Evolutionary conservation across 202 grass and related monocot species (phyloP).

Genomic region (Bolboschoenoplectus hybrid): DNA sequence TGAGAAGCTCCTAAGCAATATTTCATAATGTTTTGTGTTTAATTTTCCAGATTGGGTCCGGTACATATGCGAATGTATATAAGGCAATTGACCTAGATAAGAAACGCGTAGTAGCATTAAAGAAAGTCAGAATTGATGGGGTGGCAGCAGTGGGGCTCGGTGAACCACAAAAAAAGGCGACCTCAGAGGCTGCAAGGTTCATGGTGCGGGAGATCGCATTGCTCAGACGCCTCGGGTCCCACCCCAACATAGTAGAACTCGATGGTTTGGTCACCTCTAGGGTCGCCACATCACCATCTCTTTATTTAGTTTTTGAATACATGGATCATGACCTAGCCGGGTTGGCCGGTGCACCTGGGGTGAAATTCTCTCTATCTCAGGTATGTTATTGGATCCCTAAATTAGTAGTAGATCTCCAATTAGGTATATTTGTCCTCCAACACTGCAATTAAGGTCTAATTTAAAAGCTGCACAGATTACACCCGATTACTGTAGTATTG

Average conservation of each 20-base stretch:
- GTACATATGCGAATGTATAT: conserved; percentile 99
- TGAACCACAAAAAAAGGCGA: conserved; percentile 31
- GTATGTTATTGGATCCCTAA: conserved; percentile 39
- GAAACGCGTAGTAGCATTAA: conserved; percentile 74
- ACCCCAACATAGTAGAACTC: conserved; percentile 74
- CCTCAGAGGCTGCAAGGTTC: conserved; percentile 68
- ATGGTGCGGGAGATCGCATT: conserved; percentile 89
- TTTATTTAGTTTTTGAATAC: conserved; percentile 96
- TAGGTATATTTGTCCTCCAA: neutral
- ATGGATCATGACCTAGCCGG: conserved; percentile 96
- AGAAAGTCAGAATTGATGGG: conserved; percentile 89
- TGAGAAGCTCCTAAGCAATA: neutral
- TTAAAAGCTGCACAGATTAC: neutral
- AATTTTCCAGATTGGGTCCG: conserved; percentile 76
- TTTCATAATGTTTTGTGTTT: conserved; percentile 5
- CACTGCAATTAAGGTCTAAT: neutral
- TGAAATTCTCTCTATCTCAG: conserved; percentile 72
- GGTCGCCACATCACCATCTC: conserved; percentile 65
- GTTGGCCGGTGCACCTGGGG: conserved; percentile 49
- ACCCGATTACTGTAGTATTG: neutral
- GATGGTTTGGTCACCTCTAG: conserved; percentile 80
- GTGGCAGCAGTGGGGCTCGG: conserved; percentile 22
- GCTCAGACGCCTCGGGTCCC: conserved; percentile 67
- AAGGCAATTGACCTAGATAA: conserved; percentile 79
- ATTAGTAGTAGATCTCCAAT: neutral